Percentiles rank a stretch among this genome's conserved stretches.
phyloP scores from a whole-genome alignment of 371 early-diverging fungal species.

The Saksenaea oblongispora region DNA sequence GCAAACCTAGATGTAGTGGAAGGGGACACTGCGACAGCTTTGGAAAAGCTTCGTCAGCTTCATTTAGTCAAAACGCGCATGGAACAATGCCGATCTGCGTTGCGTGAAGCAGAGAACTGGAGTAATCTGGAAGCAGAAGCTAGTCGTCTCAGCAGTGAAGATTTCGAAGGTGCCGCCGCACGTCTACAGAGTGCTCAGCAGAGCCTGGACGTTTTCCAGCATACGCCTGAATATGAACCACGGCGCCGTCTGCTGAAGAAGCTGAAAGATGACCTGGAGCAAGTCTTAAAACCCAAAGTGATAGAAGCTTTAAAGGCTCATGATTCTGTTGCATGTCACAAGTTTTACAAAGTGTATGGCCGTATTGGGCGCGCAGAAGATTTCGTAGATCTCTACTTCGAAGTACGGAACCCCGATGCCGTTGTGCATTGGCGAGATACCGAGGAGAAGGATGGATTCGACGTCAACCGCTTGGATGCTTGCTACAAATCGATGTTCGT shows the following conservation, averaged over 20 bases:
- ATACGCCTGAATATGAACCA: conserved; percentile 68
- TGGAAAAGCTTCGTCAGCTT: conserved; percentile 65
- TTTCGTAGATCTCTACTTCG: conserved; percentile 63
- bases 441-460: conserved; percentile 10
- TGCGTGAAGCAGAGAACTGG: conserved; percentile 81
- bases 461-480: conserved; percentile 36
- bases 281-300: conserved; percentile 48
- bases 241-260: conserved; percentile 49
- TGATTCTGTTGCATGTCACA: conserved; percentile 56
- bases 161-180: conserved; percentile 60
- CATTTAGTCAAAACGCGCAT: conserved; percentile 74
- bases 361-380: conserved; percentile 59
- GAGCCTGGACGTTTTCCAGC: conserved; percentile 65
- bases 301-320: conserved; percentile 53
- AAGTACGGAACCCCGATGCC: conserved; percentile 30
- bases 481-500: conserved; percentile 53
- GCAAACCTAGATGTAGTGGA: conserved; percentile 28
- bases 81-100: conserved; percentile 53
- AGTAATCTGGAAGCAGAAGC: conserved; percentile 71
- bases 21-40: conserved; percentile 45
- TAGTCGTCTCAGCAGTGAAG: conserved; percentile 57
- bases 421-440: conserved; percentile 15
- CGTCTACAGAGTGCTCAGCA: conserved; percentile 67
- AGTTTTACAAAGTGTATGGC: conserved; percentile 53
- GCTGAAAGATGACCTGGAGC: conserved; percentile 60